Conservation (phyloP, 441 rosid species). For the Mallotus japonicus region DNA sequence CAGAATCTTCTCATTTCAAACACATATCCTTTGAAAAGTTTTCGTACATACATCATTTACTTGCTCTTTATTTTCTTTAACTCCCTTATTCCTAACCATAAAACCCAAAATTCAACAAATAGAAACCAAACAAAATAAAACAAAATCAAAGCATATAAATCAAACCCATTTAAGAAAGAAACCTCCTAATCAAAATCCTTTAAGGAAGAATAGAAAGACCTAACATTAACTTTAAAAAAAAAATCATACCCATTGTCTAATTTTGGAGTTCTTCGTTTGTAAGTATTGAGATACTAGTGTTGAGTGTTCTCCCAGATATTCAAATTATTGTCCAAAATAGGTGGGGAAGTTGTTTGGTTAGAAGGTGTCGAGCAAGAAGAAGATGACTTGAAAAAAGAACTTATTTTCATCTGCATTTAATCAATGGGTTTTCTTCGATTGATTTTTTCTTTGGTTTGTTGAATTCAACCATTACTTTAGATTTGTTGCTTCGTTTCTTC, state of each 20-base stretch:
- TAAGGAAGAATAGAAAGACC: background rate
- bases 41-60: background rate
- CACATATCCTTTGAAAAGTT: slow-evolving; percentile 18
- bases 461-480: no score
- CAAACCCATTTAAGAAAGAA: background rate
- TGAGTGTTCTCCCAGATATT: slow-evolving; percentile 40
- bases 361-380: slow-evolving; percentile 23
- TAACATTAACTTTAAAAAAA: background rate
- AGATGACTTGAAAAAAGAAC: slow-evolving; percentile 63
- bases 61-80: slow-evolving; percentile 26
- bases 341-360: slow-evolving; percentile 5
- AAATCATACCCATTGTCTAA: slow-evolving; percentile 32
- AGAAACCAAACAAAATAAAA: background rate
- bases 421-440: background rate
- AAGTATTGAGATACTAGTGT: slow-evolving; percentile 44
- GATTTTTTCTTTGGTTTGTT: no score
- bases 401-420: slow-evolving; percentile 71
- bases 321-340: slow-evolving; percentile 33
- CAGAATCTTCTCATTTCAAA: slow-evolving; percentile 26
- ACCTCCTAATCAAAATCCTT: background rate
- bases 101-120: background rate
- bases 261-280: slow-evolving; percentile 46
- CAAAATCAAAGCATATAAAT: background rate
- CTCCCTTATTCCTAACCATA: slow-evolving; percentile 13
- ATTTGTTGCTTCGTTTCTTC: no score